Evolutionary conservation across 129 eudicot species (phyloP).

Genomic region (carrot (Daucus carota)): DNA sequence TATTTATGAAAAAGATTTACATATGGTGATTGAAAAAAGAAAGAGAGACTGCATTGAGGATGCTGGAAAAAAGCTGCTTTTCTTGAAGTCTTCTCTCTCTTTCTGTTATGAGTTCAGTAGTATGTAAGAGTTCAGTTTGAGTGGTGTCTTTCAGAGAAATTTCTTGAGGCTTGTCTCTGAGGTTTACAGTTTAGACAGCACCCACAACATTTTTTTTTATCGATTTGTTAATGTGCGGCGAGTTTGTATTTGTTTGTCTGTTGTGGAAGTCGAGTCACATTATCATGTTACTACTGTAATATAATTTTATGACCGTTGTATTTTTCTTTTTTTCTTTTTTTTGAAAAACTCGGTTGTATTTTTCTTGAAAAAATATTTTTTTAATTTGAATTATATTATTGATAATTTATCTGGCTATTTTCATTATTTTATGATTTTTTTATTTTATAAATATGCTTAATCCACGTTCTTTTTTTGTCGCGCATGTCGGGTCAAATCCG

Average conservation of each 20-base stretch:
- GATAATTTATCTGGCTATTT: no score
- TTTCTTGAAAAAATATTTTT: no score
- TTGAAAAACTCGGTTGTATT: no score
- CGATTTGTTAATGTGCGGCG: neutral
- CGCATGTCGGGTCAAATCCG: no score
- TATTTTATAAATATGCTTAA: no score
- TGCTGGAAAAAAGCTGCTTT: constrained; percentile 40
- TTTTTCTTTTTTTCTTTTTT: no score
- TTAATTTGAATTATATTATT: no score
- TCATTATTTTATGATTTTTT: no score
- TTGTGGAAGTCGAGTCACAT: neutral
- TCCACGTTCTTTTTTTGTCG: no score
- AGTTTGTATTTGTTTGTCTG: neutral
- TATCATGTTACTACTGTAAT: no score
- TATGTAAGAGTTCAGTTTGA: neutral
- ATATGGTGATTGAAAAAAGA: constrained; percentile 25
- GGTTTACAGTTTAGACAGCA: neutral
- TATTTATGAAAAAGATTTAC: constrained; percentile 24
- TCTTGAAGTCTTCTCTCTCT: neutral
- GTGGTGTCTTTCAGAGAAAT: neutral
- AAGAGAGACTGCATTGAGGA: constrained; percentile 26
- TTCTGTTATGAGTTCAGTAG: neutral
- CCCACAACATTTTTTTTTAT: neutral
- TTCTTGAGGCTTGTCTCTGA: neutral
- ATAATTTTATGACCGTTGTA: no score